Base-by-base conservation (phyloP, 1,139 yeast species). In the Blastobotrys arbuscula region DNA sequence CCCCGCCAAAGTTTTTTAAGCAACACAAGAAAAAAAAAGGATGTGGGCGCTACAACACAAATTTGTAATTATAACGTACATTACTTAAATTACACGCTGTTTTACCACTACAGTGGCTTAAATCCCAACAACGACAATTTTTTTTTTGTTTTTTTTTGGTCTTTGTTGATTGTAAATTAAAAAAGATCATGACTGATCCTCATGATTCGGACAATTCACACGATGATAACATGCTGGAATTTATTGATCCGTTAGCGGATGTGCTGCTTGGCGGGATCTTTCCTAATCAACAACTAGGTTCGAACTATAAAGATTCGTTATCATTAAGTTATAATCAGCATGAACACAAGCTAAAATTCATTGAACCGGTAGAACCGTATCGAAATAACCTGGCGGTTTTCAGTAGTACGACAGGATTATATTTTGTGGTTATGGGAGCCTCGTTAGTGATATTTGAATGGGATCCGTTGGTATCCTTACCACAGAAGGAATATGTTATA, bases 331-430 rank as follows among this genome's bases (percentile, higher is more conserved):
- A 37, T 37, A 24, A 24, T 24, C 9, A 24, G 39, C 24, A 16
- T 16, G 34, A 16, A 33, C 36, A 33, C 16, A n/a, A 42, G 10
- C 23, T 30, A n/a, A 20, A 31, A 21, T 34, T n/a, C 21, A 33
- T 15, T 15, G 15, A 15, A 3, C 16, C 37, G n/a, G n/a, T 35
- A 20, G 48, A 56, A 24, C 56, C 58, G 2, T 58, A 52, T 39
- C 55, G 62, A 19, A 60, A 60, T 47, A 61, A 61, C 42, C 52
- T 58, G 18, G 54, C 56, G 13, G 57, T 49, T 6, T 52, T 59
- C 10, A 56, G 62, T 38, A 18, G n/a, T 12, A 36, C 44, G 3
- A 50, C 50, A 35, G 54, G 51, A 23, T 20, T 57, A 16, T 39
- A 57, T 24, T 50, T 61, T 44, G 49, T 59, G 15, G 64, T 60